phyloP scores from a whole-genome alignment of 345 rosid genomes.

The Eucalyptus sideroxylon region DNA sequence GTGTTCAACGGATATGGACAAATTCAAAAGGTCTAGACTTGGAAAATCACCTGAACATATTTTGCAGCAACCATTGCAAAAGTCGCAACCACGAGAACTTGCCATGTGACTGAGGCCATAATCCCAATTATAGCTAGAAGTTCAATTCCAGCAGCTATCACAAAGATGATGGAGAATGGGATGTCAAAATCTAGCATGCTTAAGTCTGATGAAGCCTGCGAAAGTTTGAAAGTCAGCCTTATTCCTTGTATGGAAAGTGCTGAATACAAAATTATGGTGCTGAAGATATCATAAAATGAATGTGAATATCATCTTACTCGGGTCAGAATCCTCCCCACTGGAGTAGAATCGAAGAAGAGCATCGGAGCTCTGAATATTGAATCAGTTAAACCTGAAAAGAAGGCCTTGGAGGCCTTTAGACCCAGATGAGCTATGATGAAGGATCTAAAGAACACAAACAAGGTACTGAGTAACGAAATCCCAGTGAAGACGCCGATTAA shows the following conservation, averaged over 20 bases:
- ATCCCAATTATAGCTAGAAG: constrained; percentile 22
- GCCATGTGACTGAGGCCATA: constrained; percentile 73
- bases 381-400: constrained; percentile 9
- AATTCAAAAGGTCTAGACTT: neutral
- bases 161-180: constrained; percentile 32
- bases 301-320: constrained; percentile 10
- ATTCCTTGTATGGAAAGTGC: neutral
- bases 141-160: constrained; percentile 22
- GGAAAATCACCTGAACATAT: constrained; percentile 42
- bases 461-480: neutral
- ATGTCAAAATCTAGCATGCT: constrained; percentile 50
- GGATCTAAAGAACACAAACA: neutral
- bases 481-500: constrained; percentile 1
- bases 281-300: neutral
- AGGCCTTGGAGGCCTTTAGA: constrained; percentile 5
- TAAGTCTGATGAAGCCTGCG: constrained; percentile 71
- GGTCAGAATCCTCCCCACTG: constrained; percentile 22
- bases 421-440: neutral
- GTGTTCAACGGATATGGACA: neutral
- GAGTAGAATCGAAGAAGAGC: constrained; percentile 36
- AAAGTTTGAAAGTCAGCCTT: neutral
- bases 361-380: constrained; percentile 28
- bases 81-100: constrained; percentile 49
- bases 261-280: neutral
- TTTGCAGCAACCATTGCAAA: constrained; percentile 37